Evolutionary conservation across 2,329 filamentous ascomycete species (phyloP), one percentile per base, ranked within the genome.

Genomic region (Penicillium vulpinum): DNA sequence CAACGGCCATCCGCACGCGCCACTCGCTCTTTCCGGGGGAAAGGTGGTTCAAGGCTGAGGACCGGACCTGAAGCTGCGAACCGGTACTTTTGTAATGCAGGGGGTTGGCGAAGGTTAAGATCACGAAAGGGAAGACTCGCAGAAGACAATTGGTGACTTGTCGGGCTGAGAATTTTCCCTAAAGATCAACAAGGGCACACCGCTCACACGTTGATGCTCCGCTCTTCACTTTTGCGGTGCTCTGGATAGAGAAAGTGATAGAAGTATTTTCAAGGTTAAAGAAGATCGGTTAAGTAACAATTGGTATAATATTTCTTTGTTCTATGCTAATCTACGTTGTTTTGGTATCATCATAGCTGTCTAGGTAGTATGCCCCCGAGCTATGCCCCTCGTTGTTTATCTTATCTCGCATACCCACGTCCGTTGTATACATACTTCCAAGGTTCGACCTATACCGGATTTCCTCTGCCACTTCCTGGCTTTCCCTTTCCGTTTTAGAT

Each of bases 331-430:
- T 38, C 46, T 47, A 16, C n/a, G 18, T 55, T 51, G 28, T 36
- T 31, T 21, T 58, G 4, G 24, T 36, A 41, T 59, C 46, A 51
- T 60, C 51, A 54, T 55, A 47, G 33, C 40, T 49, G 28, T 35
- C 35, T 39, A 44, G 9, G n/a, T n/a, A n/a, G n/a, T n/a, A 36
- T 28, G 13, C 8, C 26, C 43, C 28, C 22, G 15, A 29, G 24
- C 43, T 51, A 39, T 63, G 59, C 63, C 63, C 64, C 64, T 66
- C 64, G 56, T 62, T 63, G 63, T 60, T 66, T 66, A 66, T 66
- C 64, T 66, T 66, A 66, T 66, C 64, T 65, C 22, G 8, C 46
- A 50, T 47, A n/a, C 29, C 28, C 13, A 18, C 28, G 9, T 8
- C 11, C 3, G 29, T 35, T 24, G 15, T 47, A 47, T 24, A 50